Evolutionary conservation across 768 basidiomycete genomes (phyloP).

Genomic region (Xanthoconium purpureum): DNA sequence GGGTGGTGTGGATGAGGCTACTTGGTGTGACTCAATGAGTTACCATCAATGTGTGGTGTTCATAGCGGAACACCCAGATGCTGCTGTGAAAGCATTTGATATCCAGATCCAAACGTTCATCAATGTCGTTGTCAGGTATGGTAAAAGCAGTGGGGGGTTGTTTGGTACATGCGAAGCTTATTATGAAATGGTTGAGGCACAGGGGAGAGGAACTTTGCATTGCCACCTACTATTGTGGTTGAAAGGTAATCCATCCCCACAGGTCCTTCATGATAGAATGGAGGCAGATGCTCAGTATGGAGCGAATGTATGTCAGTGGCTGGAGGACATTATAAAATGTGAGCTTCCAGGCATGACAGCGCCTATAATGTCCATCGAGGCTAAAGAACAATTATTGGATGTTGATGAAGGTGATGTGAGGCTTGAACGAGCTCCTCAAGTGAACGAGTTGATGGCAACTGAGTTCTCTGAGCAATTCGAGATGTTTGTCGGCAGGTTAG

Average conservation of each 20-base stretch:
- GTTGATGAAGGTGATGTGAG: background rate
- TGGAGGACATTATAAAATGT: background rate
- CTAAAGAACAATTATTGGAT: too few relatives aligned
- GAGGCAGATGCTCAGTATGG: accelerated
- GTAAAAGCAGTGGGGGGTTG: background rate
- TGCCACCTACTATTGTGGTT: background rate
- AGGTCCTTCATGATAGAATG: background rate
- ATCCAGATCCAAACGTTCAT: background rate
- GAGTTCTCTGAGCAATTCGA: too few relatives aligned
- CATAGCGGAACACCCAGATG: background rate
- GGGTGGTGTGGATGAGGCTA: background rate
- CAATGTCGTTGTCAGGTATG: background rate
- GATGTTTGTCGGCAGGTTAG: too few relatives aligned
- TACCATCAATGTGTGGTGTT: background rate
- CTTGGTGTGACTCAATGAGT: background rate
- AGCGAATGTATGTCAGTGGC: background rate
- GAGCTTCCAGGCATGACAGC: background rate
- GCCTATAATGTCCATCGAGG: too few relatives aligned
- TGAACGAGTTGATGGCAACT: too few relatives aligned
- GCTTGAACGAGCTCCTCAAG: too few relatives aligned
- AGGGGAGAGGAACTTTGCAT: background rate
- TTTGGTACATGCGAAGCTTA: background rate
- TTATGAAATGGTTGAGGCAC: background rate
- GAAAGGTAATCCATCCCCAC: background rate
- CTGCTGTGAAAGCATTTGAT: background rate